Base-by-base conservation (phyloP, 192 early-diverging fungal genomes). In the Coemansia sp. region DNA sequence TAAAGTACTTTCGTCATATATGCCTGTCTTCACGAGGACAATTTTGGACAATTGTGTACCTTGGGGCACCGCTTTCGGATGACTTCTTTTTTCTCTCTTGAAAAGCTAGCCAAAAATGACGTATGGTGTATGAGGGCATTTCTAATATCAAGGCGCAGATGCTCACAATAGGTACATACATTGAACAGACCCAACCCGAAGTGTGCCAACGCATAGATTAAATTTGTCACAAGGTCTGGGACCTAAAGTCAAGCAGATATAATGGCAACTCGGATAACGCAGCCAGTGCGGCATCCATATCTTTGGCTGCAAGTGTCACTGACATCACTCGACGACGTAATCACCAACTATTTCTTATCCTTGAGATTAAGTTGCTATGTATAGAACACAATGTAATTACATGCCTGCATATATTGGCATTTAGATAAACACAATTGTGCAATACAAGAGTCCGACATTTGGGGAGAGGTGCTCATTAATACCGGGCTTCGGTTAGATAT, bases 181-280 rank as follows among this genome's bases (percentile, higher is more conserved):
- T 34, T 60, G 57, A 60, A 60, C 55, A 59, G 12, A 34, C 33
- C 27, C 34, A 16, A 16, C 57, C 31, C 15, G 54, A 31, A 12
- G 33, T 31, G 8, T 57, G 54, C 54, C 57, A 33, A 36, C 16
- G 18, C 57, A 60, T 60, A 60, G 4, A 60, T 60, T 60, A 34
- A 60, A 60, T 36, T 27, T 31, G 31, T 60, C 57, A 60, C 33
- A 31, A 2, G 57, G 31, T 33, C 16, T n/a, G 29, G 8, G 12
- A 20, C 29, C 15, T n/a, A 34, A 34, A 36, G 31, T 34, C 57
- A 60, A 16, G 57, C 29, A 8, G 16, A 33, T n/a, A 31, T 33
- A 60, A 34, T 33, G 57, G 7, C 57, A 60, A 36, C 31, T 16
- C 2, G 16, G 31, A 36, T 60, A 60, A 18, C 57, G 57, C 57